Evolutionary conservation across 164 flowering plant species (phyloP), one percentile per base, ranked within the genome.

Genomic region (Kalanchoe fedtschenkoi): DNA sequence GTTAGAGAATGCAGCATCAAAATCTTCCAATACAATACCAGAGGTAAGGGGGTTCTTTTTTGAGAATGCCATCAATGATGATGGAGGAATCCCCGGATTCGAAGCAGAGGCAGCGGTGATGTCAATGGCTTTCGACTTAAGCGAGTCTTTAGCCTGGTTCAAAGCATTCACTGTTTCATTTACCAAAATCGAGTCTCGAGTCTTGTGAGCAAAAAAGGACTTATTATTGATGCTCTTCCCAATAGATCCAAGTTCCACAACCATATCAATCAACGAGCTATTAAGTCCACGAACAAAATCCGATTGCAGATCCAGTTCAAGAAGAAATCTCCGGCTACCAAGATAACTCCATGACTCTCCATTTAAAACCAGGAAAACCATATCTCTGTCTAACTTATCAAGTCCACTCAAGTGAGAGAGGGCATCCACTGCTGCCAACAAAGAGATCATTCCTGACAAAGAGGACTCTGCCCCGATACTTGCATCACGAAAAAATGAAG

Each of bases 261-360:
- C 86, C 98, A 89, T 66, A 58, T 88, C 92, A 70, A 93, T 75
- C 66, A 76, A 72, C 53, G 83, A 61, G 69, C 68, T 57, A 69
- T 83, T 74, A 59, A 93, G 87, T 54, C 96, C 97, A 64, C 21
- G 35, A 60, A 84, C 81, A 70, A 72, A 72, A 67, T 90, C 95
- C 2, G 92, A 71, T 14, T 76, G 78, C 67, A 72, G 64, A 71
- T 88, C 91, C 42, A 87, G 79, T 72, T 93, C 99, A 70, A 66
- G 77, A 41, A 90, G 69, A 68, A 93, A 86, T 69, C 99, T 80
- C 70, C 97, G 70, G 81, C 97, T 93, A 59, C 99, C 99, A 69
- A 93, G 90, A 77, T 88, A 93, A 62, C 99, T 97, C 97, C 99
- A 88, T 13, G 97, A 72, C 74, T 93, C 99, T 44, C 99, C 99